These are phyloP conservation scores for Panaeolus papilionaceus DNA, from an alignment of 768 basidiomycete genomes.

Conservation along the genomic window DNA sequence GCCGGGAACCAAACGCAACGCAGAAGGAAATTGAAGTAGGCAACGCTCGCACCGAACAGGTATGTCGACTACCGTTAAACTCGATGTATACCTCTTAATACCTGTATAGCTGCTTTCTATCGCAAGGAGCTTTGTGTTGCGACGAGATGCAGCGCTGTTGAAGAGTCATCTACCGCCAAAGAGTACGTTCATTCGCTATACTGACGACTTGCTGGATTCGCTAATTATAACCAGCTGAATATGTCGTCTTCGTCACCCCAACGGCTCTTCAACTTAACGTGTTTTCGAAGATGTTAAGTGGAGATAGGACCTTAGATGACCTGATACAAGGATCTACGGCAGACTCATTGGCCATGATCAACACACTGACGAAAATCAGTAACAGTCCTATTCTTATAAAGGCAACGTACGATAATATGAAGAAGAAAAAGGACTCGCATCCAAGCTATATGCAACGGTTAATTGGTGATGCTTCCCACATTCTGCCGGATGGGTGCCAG, in stretches of 20 bases:
- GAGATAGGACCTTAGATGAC: constrained; percentile 64
- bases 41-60: constrained; percentile 78
- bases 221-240: constrained; percentile 73
- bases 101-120: constrained; percentile 64
- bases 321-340: constrained; percentile 75
- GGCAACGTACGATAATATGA: constrained; percentile 72
- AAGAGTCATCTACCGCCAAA: constrained; percentile 91
- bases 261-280: constrained; percentile 83
- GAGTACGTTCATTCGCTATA: constrained; percentile 52
- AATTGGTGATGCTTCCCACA: constrained; percentile 62
- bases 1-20: constrained; percentile 79
- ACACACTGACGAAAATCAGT: constrained; percentile 85
- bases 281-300: constrained; percentile 76
- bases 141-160: constrained; percentile 85
- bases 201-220: neutral
- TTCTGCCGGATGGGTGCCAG: constrained; percentile 64
- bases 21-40: constrained; percentile 79
- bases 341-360: constrained; percentile 81
- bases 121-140: constrained; percentile 88
- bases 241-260: constrained; percentile 95
- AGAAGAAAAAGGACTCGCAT: constrained; percentile 42
- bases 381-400: constrained; percentile 90
- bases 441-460: constrained; percentile 46
- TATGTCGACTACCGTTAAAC: constrained; percentile 32
- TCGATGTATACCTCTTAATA: neutral